Percentiles rank a stretch among this genome's conserved stretches.
These are phyloP conservation scores for Viola odorata DNA, from an alignment of 345 rosid species.

Conservation along the genomic window DNA sequence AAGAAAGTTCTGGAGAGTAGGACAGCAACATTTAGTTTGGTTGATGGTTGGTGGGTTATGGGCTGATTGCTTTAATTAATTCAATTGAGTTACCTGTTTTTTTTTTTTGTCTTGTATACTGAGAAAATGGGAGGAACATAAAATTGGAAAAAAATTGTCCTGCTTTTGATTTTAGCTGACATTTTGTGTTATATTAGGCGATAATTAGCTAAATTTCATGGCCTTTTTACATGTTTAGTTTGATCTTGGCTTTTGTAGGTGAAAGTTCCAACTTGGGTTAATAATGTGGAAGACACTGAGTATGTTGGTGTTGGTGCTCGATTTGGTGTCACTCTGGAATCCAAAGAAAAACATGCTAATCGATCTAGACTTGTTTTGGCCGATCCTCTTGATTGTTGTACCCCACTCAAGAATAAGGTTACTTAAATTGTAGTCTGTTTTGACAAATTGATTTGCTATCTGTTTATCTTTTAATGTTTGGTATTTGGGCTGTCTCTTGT, in stretches of 20 bases:
- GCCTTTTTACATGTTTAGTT: not conserved
- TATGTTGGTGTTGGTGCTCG: constrained; percentile 95
- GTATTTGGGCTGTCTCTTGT: constrained; percentile 14
- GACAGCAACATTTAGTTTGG: too few relatives aligned
- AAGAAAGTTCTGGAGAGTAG: not conserved
- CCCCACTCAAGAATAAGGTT: constrained; percentile 58
- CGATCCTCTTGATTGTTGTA: constrained; percentile 82
- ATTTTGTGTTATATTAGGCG: too few relatives aligned
- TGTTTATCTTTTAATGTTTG: constrained; percentile 8
- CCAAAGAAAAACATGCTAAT: constrained; percentile 76
- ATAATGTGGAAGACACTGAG: constrained; percentile 49
- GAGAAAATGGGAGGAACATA: too few relatives aligned
- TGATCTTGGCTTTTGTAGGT: constrained; percentile 36
- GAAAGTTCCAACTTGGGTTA: constrained; percentile 75
- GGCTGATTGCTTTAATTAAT: too few relatives aligned
- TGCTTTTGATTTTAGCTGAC: too few relatives aligned
- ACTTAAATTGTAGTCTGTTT: not conserved
- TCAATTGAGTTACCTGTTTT: too few relatives aligned
- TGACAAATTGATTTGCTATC: not conserved
- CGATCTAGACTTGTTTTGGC: constrained; percentile 49
- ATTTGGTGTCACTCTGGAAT: constrained; percentile 75
- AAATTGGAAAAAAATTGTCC: too few relatives aligned
- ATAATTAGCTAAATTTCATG: too few relatives aligned
- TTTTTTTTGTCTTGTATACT: too few relatives aligned
- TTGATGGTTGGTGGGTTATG: too few relatives aligned